Percentiles rank a stretch among this genome's conserved stretches.
Evolutionary conservation across 768 basidiomycete species (phyloP).

Genomic region (Leccinum disarticulatum): DNA sequence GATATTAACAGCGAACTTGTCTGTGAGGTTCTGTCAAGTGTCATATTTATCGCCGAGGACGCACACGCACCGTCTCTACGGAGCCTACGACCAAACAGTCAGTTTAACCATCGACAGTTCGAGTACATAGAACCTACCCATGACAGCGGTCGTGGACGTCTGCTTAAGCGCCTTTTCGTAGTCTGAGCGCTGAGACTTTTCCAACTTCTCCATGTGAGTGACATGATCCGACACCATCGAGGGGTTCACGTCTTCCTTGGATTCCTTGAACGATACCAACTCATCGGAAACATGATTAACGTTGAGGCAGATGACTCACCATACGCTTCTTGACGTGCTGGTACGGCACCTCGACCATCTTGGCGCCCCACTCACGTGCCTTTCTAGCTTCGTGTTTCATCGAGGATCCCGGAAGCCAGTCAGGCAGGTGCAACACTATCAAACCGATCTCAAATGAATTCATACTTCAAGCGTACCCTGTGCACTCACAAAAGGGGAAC

Average conservation of each 20-base stretch:
- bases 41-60: neutral
- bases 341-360: slow-evolving; percentile 18
- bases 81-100: slow-evolving; percentile 2
- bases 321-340: slow-evolving; percentile 12
- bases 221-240: slow-evolving; percentile 19
- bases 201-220: slow-evolving; percentile 10
- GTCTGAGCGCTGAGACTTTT: neutral
- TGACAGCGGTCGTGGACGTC: slow-evolving; percentile 12
- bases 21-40: slow-evolving; percentile 5
- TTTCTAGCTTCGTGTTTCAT: slow-evolving; percentile 15
- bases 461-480: neutral
- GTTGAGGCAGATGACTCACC: neutral
- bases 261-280: slow-evolving; percentile 2
- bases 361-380: slow-evolving; percentile 6
- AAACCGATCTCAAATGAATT: neutral
- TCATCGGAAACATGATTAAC: neutral
- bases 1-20: neutral
- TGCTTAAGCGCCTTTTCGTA: slow-evolving; percentile 21
- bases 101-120: neutral
- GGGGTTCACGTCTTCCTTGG: slow-evolving; percentile 2
- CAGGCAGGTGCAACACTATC: slow-evolving; percentile 28
- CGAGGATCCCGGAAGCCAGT: slow-evolving; percentile 24
- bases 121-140: slow-evolving; percentile 7
- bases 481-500: slow-evolving; percentile 19
- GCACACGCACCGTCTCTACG: slow-evolving; percentile 12